Base-by-base conservation (phyloP, 345 rosid genomes). In the Eucalyptus fibrosa region DNA sequence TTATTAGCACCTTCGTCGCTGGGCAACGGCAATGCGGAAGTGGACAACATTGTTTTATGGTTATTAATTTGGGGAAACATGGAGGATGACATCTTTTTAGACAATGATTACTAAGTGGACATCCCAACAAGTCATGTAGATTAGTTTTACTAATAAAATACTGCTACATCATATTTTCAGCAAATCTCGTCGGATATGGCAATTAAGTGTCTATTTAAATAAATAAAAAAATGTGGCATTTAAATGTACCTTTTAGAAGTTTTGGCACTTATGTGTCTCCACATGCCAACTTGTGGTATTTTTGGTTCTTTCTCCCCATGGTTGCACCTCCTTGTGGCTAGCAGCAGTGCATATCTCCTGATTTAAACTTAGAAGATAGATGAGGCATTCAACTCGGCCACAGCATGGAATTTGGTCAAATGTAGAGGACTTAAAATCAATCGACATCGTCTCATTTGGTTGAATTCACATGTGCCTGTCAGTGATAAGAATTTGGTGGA, bases 1-100 rank as follows among this genome's bases (percentile, higher is more conserved):
- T 50, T 2, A 17, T 50, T 17, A 50, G 55, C 55, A 50, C 21
- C 21, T 50, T 50, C 0, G 4, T 0, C 8, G 0, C 1, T 50
- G 55, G 21, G 55, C 21, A 0, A 19, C 0, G 0, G 55, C 21
- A 50, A 50, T 0, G 21, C 4, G 2, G 55, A 50, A 50, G 55
- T 50, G 55, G 8, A 7, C 55, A 50, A 50, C 21, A 0, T 50
- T 17, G 55, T 50, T 50, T 50, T 50, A 50, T 17, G 21, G 21
- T 50, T 50, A 50, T 50, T 50, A 50, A 2, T 50, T 50, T 50
- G 53, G 53, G 53, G 21, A 50, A 50, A 50, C 55, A 50, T 50
- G 55, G 55, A 50, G 55, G 55, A 50, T 50, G 51, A 15, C 7
- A 1, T 1, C 51, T 15, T 50, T 50, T 50, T 50, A 50, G 51